Evolutionary conservation across 306 rosid genomes (phyloP).

Genomic region (Vicia sativa): DNA sequence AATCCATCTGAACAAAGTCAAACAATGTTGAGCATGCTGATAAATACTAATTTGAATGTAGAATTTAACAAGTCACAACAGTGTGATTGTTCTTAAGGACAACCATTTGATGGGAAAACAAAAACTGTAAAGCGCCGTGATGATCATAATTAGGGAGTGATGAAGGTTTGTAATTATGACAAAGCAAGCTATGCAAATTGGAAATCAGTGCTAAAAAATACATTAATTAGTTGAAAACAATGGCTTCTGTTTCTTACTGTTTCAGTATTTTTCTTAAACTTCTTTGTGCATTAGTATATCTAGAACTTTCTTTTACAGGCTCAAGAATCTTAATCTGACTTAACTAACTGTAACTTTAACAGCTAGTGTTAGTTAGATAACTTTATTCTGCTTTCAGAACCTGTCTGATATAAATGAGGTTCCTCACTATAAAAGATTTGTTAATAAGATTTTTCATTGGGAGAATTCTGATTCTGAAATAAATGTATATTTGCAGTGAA

Average conservation of each 20-base stretch:
- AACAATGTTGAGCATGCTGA: constrained; percentile 40
- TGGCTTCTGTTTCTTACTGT: background rate
- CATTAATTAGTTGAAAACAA: background rate
- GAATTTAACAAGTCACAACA: constrained; percentile 15
- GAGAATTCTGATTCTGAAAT: too few species aligned
- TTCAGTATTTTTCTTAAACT: background rate
- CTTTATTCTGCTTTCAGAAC: background rate
- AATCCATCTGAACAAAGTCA: constrained; percentile 71
- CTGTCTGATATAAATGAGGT: too few species aligned
- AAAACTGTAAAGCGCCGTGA: constrained; percentile 15
- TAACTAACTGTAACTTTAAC: background rate
- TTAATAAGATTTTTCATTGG: too few species aligned
- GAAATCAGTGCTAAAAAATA: background rate
- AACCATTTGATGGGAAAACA: constrained; percentile 24
- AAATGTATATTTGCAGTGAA: too few species aligned
- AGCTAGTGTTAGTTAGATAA: background rate
- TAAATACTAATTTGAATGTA: constrained; percentile 26
- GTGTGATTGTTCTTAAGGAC: background rate
- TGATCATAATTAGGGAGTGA: constrained; percentile 24
- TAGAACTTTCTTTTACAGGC: background rate
- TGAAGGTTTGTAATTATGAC: constrained; percentile 17
- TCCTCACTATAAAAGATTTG: too few species aligned
- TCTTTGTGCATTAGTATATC: background rate
- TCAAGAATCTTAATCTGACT: background rate
- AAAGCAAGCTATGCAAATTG: constrained; percentile 22